Conservation (phyloP, 768 basidiomycete species). For the Cantharellus anzutake region DNA sequence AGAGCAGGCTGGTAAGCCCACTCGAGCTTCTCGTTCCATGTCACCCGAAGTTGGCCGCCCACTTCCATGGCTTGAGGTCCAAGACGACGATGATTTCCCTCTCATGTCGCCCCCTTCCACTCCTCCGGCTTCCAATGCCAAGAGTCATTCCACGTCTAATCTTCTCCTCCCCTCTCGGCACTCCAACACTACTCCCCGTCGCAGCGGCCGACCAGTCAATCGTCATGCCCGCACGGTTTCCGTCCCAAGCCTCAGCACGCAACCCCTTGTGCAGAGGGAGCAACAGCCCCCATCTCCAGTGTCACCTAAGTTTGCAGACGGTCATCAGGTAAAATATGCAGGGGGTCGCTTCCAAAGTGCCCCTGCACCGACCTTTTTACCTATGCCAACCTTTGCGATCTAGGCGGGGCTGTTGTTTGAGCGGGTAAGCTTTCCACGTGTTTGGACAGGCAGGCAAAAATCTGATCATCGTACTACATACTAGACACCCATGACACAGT, state of each 20-base stretch:
- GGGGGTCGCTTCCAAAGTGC: neutral
- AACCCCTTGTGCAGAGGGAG: neutral
- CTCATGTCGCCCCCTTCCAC: too few relatives aligned
- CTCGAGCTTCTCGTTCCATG: neutral
- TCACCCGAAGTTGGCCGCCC: neutral
- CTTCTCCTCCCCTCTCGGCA: too few relatives aligned
- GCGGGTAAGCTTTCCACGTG: neutral
- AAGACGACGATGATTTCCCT: neutral
- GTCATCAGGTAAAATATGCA: neutral
- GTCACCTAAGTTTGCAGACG: neutral
- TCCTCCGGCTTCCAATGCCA: too few relatives aligned
- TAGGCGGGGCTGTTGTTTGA: neutral
- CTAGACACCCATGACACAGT: too few relatives aligned
- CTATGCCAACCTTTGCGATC: neutral
- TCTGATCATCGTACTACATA: too few relatives aligned
- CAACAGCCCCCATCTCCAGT: neutral
- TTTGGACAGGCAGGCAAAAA: too few relatives aligned
- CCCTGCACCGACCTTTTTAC: neutral
- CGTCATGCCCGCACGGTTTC: neutral
- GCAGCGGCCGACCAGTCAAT: neutral
- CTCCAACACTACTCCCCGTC: neutral
- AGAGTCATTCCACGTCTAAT: too few relatives aligned
- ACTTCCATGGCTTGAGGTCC: neutral
- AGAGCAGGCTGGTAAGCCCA: neutral
- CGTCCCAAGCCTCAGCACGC: neutral